phyloP scores from a whole-genome alignment of 495 filamentous ascomycete species.

The Pseudomonodictys pantanalensis region DNA sequence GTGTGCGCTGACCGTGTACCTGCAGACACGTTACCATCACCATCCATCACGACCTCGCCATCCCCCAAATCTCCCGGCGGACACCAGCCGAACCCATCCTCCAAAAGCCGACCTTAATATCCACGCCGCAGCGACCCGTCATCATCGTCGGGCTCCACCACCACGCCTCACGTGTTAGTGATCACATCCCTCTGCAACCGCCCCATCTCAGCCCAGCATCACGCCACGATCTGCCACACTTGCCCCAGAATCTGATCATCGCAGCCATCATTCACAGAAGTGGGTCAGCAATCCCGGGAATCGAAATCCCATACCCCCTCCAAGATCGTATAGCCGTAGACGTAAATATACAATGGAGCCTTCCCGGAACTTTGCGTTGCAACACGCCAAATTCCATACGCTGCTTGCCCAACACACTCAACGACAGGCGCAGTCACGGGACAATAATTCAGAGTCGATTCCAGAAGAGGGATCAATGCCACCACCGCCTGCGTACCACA shows the following conservation, averaged over 20 bases:
- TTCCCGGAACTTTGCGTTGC: background rate
- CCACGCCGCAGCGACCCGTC: no score
- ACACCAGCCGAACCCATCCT: no score
- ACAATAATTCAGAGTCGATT: no score
- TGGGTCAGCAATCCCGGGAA: background rate
- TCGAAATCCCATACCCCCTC: background rate
- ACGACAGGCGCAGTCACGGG: background rate
- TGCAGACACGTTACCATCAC: no score
- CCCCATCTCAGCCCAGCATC: background rate
- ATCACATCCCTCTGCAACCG: no score
- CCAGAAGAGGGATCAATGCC: no score
- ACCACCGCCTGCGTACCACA: constrained; percentile 17
- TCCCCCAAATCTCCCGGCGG: no score
- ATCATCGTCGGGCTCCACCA: no score
- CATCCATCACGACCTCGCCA: no score
- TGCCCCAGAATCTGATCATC: background rate
- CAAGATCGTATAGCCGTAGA: background rate
- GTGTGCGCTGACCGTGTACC: no score
- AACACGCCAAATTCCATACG: background rate
- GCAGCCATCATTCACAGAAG: background rate
- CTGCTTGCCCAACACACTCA: background rate
- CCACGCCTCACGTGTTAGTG: no score
- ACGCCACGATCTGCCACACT: background rate
- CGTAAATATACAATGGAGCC: background rate
- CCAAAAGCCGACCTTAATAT: no score